Conservation (phyloP, 805 yeast genomes). For the Candida insectalens region DNA sequence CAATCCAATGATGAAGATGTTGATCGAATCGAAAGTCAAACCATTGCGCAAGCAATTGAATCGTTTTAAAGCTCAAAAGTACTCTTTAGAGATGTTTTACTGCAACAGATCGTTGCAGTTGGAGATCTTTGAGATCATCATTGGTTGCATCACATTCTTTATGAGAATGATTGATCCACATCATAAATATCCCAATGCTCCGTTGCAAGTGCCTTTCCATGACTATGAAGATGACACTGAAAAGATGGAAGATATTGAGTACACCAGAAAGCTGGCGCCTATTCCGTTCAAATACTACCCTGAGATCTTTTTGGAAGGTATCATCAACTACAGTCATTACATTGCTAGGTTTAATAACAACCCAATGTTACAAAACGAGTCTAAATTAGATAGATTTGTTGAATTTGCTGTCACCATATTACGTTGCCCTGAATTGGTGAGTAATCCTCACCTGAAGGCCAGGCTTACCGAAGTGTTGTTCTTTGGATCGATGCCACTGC, state of each 20-base stretch:
- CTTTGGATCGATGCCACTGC: slow-evolving; percentile 53
- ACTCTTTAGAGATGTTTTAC: slow-evolving; percentile 57
- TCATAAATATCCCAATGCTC: slow-evolving; percentile 47
- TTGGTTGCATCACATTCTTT: slow-evolving; percentile 68
- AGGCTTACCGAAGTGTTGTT: slow-evolving; percentile 73
- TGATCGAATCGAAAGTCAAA: slow-evolving; percentile 18
- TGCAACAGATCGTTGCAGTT: slow-evolving; percentile 45
- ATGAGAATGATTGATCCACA: slow-evolving; percentile 64
- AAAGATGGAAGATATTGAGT: slow-evolving; percentile 68
- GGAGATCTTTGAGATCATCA: slow-evolving; percentile 65
- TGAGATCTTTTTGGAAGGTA: slow-evolving; percentile 77
- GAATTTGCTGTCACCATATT: slow-evolving; percentile 67
- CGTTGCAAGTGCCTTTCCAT: slow-evolving; percentile 45
- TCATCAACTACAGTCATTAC: slow-evolving; percentile 60
- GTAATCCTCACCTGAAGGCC: slow-evolving; percentile 90
- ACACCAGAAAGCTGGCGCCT: slow-evolving; percentile 55
- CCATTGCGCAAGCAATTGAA: slow-evolving; percentile 26
- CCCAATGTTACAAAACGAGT: slow-evolving; percentile 44
- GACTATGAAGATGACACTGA: slow-evolving; percentile 53
- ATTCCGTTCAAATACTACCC: slow-evolving; percentile 76
- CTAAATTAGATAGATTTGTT: slow-evolving; percentile 46
- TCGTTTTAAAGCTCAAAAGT: slow-evolving; percentile 33
- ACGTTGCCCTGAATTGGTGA: slow-evolving; percentile 76
- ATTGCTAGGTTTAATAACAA: slow-evolving; percentile 45
- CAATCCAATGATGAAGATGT: slow-evolving; percentile 22